Evolutionary conservation across 768 basidiomycete species (phyloP).

Genomic region (Mycena maculata): DNA sequence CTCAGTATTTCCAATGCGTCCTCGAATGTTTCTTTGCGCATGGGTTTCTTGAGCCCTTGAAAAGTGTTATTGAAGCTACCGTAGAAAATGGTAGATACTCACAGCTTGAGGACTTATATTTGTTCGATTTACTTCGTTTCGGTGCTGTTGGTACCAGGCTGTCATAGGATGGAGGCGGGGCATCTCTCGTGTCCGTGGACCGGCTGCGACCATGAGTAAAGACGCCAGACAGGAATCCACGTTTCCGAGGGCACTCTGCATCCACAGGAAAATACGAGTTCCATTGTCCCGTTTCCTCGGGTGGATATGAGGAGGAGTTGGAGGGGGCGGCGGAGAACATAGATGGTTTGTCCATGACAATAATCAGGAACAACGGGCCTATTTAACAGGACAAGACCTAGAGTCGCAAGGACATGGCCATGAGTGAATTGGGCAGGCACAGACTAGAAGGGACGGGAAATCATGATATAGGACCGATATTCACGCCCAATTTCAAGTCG

Average conservation of each 20-base stretch:
- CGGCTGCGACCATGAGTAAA: conserved; percentile 12
- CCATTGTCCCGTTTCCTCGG: neutral
- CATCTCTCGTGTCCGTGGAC: conserved; percentile 11
- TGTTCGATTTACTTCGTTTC: conserved; percentile 4
- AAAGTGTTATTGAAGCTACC: neutral
- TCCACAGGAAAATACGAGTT: neutral
- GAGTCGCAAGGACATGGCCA: neutral
- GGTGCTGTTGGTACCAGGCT: neutral
- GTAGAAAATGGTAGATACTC: neutral
- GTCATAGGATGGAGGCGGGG: conserved; percentile 26
- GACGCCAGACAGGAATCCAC: conserved; percentile 20
- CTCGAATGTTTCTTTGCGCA: conserved; percentile 37
- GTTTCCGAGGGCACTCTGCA: neutral
- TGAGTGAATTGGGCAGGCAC: neutral
- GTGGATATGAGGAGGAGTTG: conserved; percentile 17
- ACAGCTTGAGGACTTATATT: conserved; percentile 4
- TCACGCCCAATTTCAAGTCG: neutral
- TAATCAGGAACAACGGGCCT: neutral
- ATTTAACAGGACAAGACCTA: conserved; percentile 2
- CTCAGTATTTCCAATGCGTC: conserved; percentile 50
- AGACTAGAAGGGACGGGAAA: neutral
- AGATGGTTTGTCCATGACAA: neutral
- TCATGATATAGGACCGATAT: conserved; percentile 1
- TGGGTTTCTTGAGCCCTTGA: conserved; percentile 23
- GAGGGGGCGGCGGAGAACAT: neutral